Percentiles rank a stretch among this genome's conserved stretches.
These are phyloP conservation scores for Sclerotinia subarctica DNA, from an alignment of 2,329 filamentous ascomycete genomes.

Conservation along the genomic window DNA sequence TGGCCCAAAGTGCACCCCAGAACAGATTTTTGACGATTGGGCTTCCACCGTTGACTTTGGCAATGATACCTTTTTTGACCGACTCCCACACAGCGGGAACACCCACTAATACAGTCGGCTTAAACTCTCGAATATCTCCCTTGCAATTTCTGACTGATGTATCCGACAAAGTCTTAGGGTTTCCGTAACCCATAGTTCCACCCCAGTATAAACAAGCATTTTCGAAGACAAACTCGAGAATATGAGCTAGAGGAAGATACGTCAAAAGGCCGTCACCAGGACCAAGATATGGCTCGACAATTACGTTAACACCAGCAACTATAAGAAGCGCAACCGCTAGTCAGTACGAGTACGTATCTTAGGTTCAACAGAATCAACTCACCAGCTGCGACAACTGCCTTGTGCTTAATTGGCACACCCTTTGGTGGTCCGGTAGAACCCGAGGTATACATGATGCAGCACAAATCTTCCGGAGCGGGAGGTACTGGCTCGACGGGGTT, in stretches of 20 bases:
- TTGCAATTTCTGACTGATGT: slow-evolving; percentile 80
- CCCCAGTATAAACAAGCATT: slow-evolving; percentile 86
- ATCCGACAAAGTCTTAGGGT: slow-evolving; percentile 82
- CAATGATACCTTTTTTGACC: slow-evolving; percentile 87
- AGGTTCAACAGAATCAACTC: slow-evolving; percentile 57
- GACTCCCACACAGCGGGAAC: slow-evolving; percentile 97
- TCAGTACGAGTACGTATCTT: slow-evolving; percentile 39
- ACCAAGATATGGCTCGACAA: slow-evolving; percentile 73
- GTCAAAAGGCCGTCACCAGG: slow-evolving; percentile 77
- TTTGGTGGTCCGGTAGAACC: slow-evolving; percentile 88
- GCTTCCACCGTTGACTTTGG: slow-evolving; percentile 63
- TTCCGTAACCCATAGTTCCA: slow-evolving; percentile 88
- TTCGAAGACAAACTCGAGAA: slow-evolving; percentile 93
- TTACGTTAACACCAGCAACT: slow-evolving; percentile 76
- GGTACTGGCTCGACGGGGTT: slow-evolving; percentile 68
- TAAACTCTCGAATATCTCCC: slow-evolving; percentile 89
- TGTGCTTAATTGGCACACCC: slow-evolving; percentile 82
- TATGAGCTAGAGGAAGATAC: slow-evolving; percentile 91
- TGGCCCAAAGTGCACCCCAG: slow-evolving; percentile 60
- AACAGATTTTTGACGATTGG: slow-evolving; percentile 75
- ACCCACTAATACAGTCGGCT: slow-evolving; percentile 84
- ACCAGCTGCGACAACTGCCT: slow-evolving; percentile 76
- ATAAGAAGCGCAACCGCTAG: slow-evolving; percentile 12
- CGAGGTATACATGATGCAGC: slow-evolving; percentile 83
- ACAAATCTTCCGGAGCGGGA: slow-evolving; percentile 73